phyloP scores from a whole-genome alignment of 331 rosid genomes.

The Malus hybrid region DNA sequence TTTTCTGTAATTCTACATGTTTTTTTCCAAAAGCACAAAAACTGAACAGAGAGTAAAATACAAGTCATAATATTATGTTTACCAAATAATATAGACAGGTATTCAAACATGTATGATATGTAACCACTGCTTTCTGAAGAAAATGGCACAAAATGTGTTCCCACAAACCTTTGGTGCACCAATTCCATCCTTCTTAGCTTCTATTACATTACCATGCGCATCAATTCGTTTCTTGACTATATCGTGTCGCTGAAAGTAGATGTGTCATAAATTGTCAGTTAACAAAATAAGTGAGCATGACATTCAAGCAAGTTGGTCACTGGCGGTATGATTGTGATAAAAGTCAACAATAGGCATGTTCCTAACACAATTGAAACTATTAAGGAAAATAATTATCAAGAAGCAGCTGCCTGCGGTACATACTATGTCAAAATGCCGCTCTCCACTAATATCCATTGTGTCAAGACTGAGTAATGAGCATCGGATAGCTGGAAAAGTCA shows the following conservation, averaged over 20 bases:
- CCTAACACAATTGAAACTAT: not conserved
- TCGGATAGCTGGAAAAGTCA: slow-evolving; percentile 76
- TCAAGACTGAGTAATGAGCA: slow-evolving; percentile 91
- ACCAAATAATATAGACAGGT: not conserved
- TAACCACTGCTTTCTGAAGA: not conserved
- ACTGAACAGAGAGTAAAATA: not conserved
- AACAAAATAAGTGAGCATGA: slow-evolving; percentile 6
- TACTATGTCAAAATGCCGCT: slow-evolving; percentile 87
- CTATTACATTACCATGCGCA: slow-evolving; percentile 58
- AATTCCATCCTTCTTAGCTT: slow-evolving; percentile 64
- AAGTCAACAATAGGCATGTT: not conserved
- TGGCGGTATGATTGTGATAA: not conserved
- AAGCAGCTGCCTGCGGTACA: slow-evolving; percentile 16
- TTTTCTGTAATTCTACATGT: not conserved
- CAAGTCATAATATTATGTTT: not conserved
- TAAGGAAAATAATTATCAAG: slow-evolving; percentile 9
- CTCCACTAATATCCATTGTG: slow-evolving; percentile 90
- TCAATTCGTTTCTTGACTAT: slow-evolving; percentile 78
- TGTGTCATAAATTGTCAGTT: not conserved
- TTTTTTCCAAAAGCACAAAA: not conserved
- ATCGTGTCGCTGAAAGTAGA: slow-evolving; percentile 67
- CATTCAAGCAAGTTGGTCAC: not conserved
- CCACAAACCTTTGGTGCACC: slow-evolving; percentile 89
- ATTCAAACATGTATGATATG: not conserved
- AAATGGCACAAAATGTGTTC: not conserved